A percentile compares a stretch with the other conserved stretches of the same genome.
Evolutionary conservation across 169 alveolate species (phyloP).

Genomic region (Cryptosporidium andersoni): DNA sequence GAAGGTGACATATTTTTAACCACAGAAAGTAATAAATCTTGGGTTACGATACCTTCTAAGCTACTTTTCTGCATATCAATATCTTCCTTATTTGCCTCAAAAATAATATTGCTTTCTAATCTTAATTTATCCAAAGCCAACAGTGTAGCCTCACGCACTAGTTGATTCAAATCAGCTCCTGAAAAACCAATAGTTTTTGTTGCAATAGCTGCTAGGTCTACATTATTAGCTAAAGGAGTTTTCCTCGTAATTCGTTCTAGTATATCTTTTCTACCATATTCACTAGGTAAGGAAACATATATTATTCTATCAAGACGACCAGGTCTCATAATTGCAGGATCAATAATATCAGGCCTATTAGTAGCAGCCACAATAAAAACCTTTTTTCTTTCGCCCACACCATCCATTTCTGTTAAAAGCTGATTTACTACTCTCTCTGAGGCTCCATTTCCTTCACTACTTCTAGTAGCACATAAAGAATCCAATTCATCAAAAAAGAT

Average conservation of each 20-base stretch:
- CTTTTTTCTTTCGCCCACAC: constrained; percentile 90
- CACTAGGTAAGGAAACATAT: constrained; percentile 97
- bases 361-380: constrained; percentile 99
- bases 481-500: constrained; percentile 99
- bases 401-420: constrained; percentile 98
- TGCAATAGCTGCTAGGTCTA: constrained; percentile 81
- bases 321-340: constrained; percentile 99
- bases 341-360: constrained; percentile 98
- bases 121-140: constrained; percentile 80
- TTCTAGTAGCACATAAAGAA: constrained; percentile 94
- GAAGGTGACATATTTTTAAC: constrained; percentile 52
- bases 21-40: constrained; percentile 39
- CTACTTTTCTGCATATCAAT: constrained; percentile 10
- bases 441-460: constrained; percentile 88
- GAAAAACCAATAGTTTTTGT: constrained; percentile 85
- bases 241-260: constrained; percentile 86
- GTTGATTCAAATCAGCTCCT: constrained; percentile 95
- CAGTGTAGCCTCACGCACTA: constrained; percentile 93
- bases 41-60: constrained; percentile 48
- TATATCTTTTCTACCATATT: constrained; percentile 89
- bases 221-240: constrained; percentile 84
- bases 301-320: constrained; percentile 92
- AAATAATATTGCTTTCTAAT: constrained; percentile 35
- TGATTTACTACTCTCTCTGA: constrained; percentile 98
- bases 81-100: constrained; percentile 7